phyloP scores from a whole-genome alignment of 164 flowering plant species.

The Aristolochia fimbriata region DNA sequence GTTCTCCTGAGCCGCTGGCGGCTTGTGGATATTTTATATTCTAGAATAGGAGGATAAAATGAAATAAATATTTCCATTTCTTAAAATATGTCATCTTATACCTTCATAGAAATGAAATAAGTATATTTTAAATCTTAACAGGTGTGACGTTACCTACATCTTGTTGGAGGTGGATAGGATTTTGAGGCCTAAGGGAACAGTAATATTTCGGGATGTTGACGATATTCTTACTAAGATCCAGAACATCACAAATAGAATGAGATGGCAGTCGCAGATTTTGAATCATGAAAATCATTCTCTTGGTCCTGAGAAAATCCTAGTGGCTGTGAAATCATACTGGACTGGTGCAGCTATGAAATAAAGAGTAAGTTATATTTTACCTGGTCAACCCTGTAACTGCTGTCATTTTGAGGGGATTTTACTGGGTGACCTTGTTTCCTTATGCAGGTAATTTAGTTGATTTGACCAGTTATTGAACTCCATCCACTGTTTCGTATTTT shows the following conservation, averaged over 20 bases:
- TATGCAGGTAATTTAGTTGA: too few species aligned
- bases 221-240: constrained; percentile 74
- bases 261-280: constrained; percentile 70
- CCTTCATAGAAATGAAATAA: too few species aligned
- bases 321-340: constrained; percentile 86
- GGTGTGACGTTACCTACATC: constrained; percentile 80
- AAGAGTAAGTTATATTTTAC: too few species aligned
- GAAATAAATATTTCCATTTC: too few species aligned
- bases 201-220: constrained; percentile 73
- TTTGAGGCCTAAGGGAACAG: constrained; percentile 90
- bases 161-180: constrained; percentile 94
- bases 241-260: constrained; percentile 68
- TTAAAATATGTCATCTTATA: too few species aligned
- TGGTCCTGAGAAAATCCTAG: constrained; percentile 82
- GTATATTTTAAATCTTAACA: constrained; percentile 7
- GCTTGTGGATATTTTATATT: too few species aligned
- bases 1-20: neutral
- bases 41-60: too few species aligned
- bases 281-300: constrained; percentile 94
- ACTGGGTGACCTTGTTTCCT: too few species aligned
- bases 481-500: too few species aligned
- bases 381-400: too few species aligned
- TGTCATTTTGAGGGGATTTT: too few species aligned
- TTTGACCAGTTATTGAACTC: too few species aligned
- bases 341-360: constrained; percentile 31